phyloP scores from a whole-genome alignment of 345 rosid genomes.

The Gynandropsis gynandra region DNA sequence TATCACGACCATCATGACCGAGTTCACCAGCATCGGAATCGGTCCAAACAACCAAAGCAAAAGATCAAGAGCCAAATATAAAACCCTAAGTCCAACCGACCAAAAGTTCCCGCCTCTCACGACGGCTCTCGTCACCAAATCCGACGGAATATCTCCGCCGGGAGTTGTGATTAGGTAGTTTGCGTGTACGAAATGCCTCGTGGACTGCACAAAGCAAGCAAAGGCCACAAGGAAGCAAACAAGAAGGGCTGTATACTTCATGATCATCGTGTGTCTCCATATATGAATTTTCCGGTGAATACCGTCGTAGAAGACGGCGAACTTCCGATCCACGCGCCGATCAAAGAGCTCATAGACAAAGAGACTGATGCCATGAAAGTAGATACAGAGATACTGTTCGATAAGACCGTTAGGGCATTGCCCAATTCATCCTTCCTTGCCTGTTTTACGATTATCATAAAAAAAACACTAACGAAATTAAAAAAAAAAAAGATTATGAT shows the following conservation, averaged over 20 bases:
- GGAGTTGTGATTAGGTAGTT: slow-evolving; percentile 59
- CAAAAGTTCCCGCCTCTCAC: slow-evolving; percentile 69
- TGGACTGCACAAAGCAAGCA: slow-evolving; percentile 62
- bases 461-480: neutral
- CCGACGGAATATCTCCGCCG: slow-evolving; percentile 30
- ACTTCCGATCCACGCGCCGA: slow-evolving; percentile 76
- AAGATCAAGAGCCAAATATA: slow-evolving; percentile 58
- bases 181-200: slow-evolving; percentile 54
- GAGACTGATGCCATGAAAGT: slow-evolving; percentile 51
- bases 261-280: slow-evolving; percentile 55
- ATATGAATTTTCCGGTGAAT: slow-evolving; percentile 37
- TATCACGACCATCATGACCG: slow-evolving; percentile 37
- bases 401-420: slow-evolving; percentile 39
- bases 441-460: slow-evolving; percentile 23
- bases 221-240: slow-evolving; percentile 58
- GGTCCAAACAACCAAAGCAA: slow-evolving; percentile 84
- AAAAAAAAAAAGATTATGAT: slow-evolving; percentile 4
- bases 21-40: slow-evolving; percentile 57
- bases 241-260: slow-evolving; percentile 59
- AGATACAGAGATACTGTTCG: slow-evolving; percentile 52
- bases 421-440: slow-evolving; percentile 28
- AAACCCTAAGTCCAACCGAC: slow-evolving; percentile 62
- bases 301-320: slow-evolving; percentile 31
- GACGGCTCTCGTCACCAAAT: slow-evolving; percentile 33
- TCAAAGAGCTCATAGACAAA: slow-evolving; percentile 62